Conservation (phyloP, 2,329 filamentous ascomycete species). For the Claviceps citrina region DNA sequence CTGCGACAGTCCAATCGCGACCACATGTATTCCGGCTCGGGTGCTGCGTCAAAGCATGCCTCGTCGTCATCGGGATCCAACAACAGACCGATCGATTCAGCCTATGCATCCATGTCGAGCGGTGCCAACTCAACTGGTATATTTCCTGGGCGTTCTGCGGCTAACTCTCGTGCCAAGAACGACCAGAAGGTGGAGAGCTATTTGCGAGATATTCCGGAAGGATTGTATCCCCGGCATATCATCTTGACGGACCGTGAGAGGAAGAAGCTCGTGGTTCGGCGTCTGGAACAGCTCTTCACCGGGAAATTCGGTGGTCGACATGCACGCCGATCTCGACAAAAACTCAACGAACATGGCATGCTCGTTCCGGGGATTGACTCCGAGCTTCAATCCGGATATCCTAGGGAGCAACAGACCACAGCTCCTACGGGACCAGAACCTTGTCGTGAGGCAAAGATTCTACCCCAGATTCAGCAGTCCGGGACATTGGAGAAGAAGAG, state of each 20-base stretch:
- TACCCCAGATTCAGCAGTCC: slow-evolving; percentile 17
- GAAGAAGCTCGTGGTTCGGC: slow-evolving; percentile 61
- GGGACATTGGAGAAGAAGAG: slow-evolving; percentile 23
- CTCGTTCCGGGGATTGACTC: slow-evolving; percentile 11
- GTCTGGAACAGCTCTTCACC: slow-evolving; percentile 69
- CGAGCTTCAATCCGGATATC: slow-evolving; percentile 15
- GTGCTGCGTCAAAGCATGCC: slow-evolving; percentile 34
- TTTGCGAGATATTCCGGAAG: slow-evolving; percentile 55
- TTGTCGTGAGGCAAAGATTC: slow-evolving; percentile 34
- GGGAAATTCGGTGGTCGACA: slow-evolving; percentile 42
- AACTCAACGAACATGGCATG: slow-evolving; percentile 7
- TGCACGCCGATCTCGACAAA: slow-evolving; percentile 14
- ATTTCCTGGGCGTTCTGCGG: slow-evolving; percentile 22
- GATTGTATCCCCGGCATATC: slow-evolving; percentile 45
- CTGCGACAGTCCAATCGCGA: slow-evolving; percentile 24
- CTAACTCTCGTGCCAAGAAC: slow-evolving; percentile 23
- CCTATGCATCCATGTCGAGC: slow-evolving; percentile 52
- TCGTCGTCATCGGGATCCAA: slow-evolving; percentile 39
- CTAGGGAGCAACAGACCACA: slow-evolving; percentile 20
- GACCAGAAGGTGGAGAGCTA: slow-evolving; percentile 54
- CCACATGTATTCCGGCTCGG: slow-evolving; percentile 24
- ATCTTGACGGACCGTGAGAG: slow-evolving; percentile 56
- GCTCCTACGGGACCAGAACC: slow-evolving; percentile 16
- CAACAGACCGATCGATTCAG: slow-evolving; percentile 41
- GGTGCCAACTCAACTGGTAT: slow-evolving; percentile 30